Evolutionary conservation across 2,329 filamentous ascomycete genomes (phyloP), one percentile per base, ranked within the genome.

Genomic region (Ascochyta rabiei): DNA sequence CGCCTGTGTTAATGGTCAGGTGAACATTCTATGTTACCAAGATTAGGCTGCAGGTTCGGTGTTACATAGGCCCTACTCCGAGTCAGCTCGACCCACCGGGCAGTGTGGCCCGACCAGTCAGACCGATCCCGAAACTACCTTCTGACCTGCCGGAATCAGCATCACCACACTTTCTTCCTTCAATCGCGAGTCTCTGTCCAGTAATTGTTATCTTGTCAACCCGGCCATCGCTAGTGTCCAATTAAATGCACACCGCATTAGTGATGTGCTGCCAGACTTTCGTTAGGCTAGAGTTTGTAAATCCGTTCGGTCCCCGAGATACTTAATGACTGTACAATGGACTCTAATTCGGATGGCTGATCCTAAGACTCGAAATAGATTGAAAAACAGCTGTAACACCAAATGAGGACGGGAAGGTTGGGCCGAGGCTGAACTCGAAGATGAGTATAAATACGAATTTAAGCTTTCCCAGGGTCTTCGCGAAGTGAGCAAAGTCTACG

Each of bases 131-230:
- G 26, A 43, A 43, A 31, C 10, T 16, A 31, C 24, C 15, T 30
- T 30, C 39, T 41, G 39, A 41, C 26, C 40, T 33, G 26, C 40
- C 19, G 21, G 26, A 31, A 31, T 43, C 40, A 43, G 40, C 39
- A 41, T 30, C 26, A 43, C 40, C 40, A 31, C 40, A 43, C 40
- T 43, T 43, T 33, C 40, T 43, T 33, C 40, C 16, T 31, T 43
- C 40, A n/a, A 43, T 43, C 40, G 40, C 40, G 26, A 43, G 40
- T 43, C 16, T 43, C 26, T 43, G 40, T 31, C 31, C 40, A 43
- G 24, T 43, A 21, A 43, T 15, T 43, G n/a, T n/a, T n/a, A n/a
- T n/a, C n/a, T 19, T 43, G 28, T 31, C 40, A 41, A 43, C 15
- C 40, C 26, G 40, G 26, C 10, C 40, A 40, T 40, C 21, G 37